Evolutionary conservation across 306 rosid genomes (phyloP).

Genomic region (Amphicarpaea edgeworthii): DNA sequence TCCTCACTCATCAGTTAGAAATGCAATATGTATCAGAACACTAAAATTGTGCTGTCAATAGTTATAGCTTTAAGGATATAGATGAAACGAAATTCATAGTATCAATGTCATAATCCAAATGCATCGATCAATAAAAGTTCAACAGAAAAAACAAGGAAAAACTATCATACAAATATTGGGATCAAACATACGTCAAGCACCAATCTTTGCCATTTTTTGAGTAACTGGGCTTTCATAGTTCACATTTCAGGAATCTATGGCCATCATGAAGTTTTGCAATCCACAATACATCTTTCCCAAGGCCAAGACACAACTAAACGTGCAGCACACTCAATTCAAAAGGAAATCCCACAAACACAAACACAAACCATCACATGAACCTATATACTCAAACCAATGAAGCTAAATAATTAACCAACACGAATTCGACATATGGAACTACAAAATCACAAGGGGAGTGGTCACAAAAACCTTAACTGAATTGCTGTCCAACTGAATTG

Average conservation of each 20-base stretch:
- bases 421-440: not conserved
- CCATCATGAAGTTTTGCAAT: not conserved
- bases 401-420: constrained; percentile 21
- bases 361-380: constrained; percentile 21
- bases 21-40: not conserved
- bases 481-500: constrained; percentile 74
- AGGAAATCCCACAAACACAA: not conserved
- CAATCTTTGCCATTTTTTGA: not conserved
- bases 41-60: constrained; percentile 31
- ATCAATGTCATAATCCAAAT: not conserved
- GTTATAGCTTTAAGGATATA: not conserved
- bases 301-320: constrained; percentile 3
- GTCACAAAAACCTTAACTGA: constrained; percentile 75
- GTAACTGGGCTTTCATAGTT: not conserved
- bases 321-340: constrained; percentile 18
- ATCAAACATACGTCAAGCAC: not conserved
- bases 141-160: not conserved
- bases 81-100: not conserved
- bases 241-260: too few relatives aligned
- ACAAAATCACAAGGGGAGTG: constrained; percentile 32
- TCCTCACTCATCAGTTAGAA: not conserved
- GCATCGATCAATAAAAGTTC: not conserved
- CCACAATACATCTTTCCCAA: not conserved
- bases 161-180: not conserved
- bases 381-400: not conserved